Conservation (phyloP, 768 basidiomycete genomes). For the Chalciporus chontae region DNA sequence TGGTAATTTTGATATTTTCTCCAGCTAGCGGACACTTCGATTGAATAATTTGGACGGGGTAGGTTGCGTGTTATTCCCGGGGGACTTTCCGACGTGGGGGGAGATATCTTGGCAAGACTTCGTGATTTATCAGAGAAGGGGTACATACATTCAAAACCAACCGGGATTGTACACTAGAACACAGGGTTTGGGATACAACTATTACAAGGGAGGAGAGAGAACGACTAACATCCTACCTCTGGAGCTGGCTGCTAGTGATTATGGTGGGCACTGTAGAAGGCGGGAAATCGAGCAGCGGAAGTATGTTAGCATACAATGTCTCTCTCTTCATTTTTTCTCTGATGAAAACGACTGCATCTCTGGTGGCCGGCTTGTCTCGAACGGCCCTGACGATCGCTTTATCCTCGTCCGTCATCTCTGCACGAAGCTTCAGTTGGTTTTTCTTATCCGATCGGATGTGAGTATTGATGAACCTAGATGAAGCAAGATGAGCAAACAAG, state of each 20-base stretch:
- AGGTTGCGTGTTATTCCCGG: too few relatives aligned
- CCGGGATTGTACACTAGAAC: too few relatives aligned
- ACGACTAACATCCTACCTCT: neutral
- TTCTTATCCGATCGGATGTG: conserved; percentile 17
- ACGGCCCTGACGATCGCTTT: conserved; percentile 9
- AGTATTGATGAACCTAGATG: conserved; percentile 9
- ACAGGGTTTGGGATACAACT: too few relatives aligned
- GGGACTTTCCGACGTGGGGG: too few relatives aligned
- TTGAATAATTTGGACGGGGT: neutral
- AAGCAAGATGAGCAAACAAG: neutral
- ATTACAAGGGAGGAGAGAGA: neutral
- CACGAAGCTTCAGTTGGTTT: conserved; percentile 10
- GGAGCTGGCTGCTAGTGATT: neutral
- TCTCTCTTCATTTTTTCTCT: conserved; percentile 15
- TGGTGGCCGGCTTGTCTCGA: neutral
- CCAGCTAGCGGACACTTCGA: too few relatives aligned
- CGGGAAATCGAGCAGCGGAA: neutral
- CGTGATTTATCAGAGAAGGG: too few relatives aligned
- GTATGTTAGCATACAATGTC: neutral
- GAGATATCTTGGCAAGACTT: too few relatives aligned
- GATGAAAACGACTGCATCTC: conserved; percentile 3
- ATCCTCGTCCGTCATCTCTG: conserved; percentile 17
- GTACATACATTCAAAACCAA: too few relatives aligned
- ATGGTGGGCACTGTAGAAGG: neutral
- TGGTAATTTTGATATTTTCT: too few relatives aligned